Evolutionary conservation across 352 stramenopile species (phyloP), one percentile per base, ranked within the genome.

Genomic region (Globisporangium cylindrosporum): DNA sequence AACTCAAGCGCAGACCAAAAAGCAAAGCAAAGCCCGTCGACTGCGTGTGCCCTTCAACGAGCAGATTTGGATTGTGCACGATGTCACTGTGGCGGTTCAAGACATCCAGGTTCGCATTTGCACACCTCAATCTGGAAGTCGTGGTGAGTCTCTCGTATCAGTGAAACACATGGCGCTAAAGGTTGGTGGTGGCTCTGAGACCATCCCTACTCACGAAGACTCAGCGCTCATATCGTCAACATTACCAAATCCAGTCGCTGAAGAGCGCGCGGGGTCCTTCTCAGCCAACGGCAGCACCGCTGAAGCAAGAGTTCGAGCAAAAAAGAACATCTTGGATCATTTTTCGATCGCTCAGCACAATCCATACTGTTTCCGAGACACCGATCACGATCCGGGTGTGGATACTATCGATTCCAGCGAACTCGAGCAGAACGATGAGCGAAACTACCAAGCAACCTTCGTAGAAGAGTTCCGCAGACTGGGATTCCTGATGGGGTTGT

Each of bases 331-430:
- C 27, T 64, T 93, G 25, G 84, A 93, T 15, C 82, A 86, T 66
- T 93, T 93, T 27, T 69, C 78, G 8, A 93, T 93, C 67, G 66
- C 71, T 25, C 77, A 92, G 38, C 73, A 90, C 59, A 92, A 93
- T 70, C 85, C 85, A n/a, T 93, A 86, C 62, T 80, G 71, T 41
- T 93, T 78, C 63, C 75, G 83, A 7, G 83, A 93, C 57, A 80
- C 79, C 0, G 80, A 89, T 9, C 66, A 72, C 7, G 65, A 72
- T 7, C 12, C 59, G 18, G 46, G 15, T 20, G 41, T 27, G 32
- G 20, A 43, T 20, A 54, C 36, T 29, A 5, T 32, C 15, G 24
- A 54, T 20, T 20, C 18, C 18, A 22, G 6, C 10, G 73, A 78
- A 9, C 57, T 59, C 8, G 66, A 82, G 15, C 41, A 72, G 12